Base-by-base conservation (phyloP, 2,329 filamentous ascomycete species). In the Gyromitra esculenta region DNA sequence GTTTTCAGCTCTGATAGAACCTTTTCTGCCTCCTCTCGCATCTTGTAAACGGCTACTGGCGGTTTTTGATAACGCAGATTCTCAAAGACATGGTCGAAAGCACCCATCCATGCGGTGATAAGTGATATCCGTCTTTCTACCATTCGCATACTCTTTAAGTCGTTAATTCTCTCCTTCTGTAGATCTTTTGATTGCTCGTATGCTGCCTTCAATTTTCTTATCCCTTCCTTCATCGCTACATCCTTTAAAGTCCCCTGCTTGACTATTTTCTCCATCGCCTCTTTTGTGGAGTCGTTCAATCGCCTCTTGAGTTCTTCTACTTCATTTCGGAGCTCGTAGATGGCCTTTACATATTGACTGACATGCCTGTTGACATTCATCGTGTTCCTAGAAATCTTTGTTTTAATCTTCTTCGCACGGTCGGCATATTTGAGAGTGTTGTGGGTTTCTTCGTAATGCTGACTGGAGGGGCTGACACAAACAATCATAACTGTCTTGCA, bases 401-500 rank as follows among this genome's bases (percentile, higher is more conserved):
- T 99, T 85, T 98, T 96, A 82, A 99, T 99, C 82, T 99, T 99
- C 88, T 99, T 99, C 75, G 96, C 96, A 80, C 96, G 89, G 84
- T 99, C 98, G 64, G 96, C 96, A 82, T 99, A 99, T 81, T 96
- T 92, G 18, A 99, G 87, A 0, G 96, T 99, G 84, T 99, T 99
- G 82, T 99, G 96, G 0, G 95, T 97, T 85, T 99, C 96, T 83
- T 99, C 96, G 81, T 96, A 99, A 84, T 99, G 96, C 4, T 92
- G 92, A 82, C 96, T 98, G 0, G 94, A 97, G 0, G 96, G 96
- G 80, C 94, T 97, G 69, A 99, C 93, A 82, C 96, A 99, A 35
- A 99, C 96, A 83, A 99, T 98, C 96, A 99, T 99, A 83, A 99
- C 96, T 0, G 96, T 99, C 85, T 94, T 96, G 87, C 96, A 99